These are phyloP conservation scores for Phylloboletellus chloephorus DNA, from an alignment of 1,284 basidiomycete genomes.

Conservation along the genomic window DNA sequence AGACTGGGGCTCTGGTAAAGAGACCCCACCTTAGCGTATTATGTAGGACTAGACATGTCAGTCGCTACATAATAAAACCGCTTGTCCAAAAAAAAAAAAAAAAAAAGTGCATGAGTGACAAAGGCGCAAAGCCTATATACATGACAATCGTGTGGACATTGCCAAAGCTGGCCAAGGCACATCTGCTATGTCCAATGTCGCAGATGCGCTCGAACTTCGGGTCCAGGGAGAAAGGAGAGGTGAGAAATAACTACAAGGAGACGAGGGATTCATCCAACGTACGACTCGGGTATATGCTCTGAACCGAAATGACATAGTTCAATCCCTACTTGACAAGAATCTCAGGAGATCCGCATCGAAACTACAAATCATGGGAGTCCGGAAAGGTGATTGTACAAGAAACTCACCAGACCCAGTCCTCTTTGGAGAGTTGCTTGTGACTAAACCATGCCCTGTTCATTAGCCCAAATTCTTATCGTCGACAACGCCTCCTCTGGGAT, in stretches of 20 bases:
- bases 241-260: no score
- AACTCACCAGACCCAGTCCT: constrained; percentile 23
- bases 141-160: no score
- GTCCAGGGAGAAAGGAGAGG: neutral
- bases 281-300: neutral
- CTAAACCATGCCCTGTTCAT: constrained; percentile 11
- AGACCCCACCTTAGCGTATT: no score
- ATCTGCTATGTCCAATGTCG: neutral
- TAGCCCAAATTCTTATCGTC: constrained; percentile 11
- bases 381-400: neutral
- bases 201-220: neutral
- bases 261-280: neutral
- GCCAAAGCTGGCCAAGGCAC: neutral
- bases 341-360: constrained; percentile 22
- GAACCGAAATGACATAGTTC: neutral
- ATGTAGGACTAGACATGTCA: no score
- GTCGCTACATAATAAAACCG: no score
- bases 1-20: no score
- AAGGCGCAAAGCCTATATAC: no score
- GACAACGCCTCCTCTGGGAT: constrained; percentile 10
- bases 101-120: no score
- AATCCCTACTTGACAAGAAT: constrained; percentile 7
- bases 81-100: no score
- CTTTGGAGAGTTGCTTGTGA: constrained; percentile 2
- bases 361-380: constrained; percentile 10